phyloP scores from a whole-genome alignment of 169 alveolate species.

The Theileria parva region DNA sequence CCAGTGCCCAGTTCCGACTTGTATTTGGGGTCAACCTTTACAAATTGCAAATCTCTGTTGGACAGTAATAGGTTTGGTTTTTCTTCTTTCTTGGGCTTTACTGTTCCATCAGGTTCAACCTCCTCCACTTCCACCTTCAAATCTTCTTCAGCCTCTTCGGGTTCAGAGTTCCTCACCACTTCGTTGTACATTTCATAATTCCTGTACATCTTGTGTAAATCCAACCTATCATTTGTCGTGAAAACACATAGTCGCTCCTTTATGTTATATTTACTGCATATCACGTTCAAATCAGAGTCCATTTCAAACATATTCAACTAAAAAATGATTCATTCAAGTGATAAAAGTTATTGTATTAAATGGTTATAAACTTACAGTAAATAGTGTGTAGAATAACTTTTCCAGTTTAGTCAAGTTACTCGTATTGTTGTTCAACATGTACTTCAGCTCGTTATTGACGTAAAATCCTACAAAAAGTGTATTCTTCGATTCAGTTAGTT shows the following conservation, averaged over 20 bases:
- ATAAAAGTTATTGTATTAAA: too few species aligned
- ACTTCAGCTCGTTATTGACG: neutral
- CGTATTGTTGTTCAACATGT: neutral
- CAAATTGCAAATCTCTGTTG: neutral
- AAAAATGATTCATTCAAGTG: neutral
- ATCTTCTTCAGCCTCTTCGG: neutral
- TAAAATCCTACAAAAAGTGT: neutral
- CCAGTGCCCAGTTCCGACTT: neutral
- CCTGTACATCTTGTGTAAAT: neutral
- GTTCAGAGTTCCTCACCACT: neutral
- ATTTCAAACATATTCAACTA: neutral
- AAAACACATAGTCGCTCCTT: neutral
- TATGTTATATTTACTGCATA: neutral
- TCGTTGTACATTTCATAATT: neutral
- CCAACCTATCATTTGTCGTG: neutral
- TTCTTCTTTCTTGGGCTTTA: neutral
- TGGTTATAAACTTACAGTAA: neutral
- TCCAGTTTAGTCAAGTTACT: neutral
- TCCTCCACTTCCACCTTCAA: neutral
- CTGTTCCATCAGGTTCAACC: neutral
- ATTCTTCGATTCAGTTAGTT: neutral
- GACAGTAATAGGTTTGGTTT: neutral
- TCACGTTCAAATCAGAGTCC: neutral
- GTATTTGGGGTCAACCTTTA: neutral
- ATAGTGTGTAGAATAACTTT: neutral